phyloP scores from a whole-genome alignment of 768 basidiomycete genomes.

The Suillus spraguei region DNA sequence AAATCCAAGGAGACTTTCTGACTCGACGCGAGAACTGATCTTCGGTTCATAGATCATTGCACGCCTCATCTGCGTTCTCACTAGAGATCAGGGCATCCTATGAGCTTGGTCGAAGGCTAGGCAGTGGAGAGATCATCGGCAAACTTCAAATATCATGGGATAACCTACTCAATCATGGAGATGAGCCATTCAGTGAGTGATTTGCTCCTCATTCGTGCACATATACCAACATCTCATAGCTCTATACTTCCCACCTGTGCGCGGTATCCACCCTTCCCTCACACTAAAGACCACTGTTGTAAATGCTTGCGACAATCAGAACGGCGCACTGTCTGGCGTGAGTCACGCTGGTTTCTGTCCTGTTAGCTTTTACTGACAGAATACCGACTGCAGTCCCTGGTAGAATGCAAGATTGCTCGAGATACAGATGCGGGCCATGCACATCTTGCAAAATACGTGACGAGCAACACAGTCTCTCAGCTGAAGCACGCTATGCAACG shows the following conservation, averaged over 20 bases:
- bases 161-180: background rate
- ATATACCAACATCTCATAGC: background rate
- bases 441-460: background rate
- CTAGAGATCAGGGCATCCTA: background rate
- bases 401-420: background rate
- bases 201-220: background rate
- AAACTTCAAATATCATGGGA: background rate
- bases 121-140: background rate
- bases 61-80: background rate
- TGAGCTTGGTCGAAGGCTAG: background rate
- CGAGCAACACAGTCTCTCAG: background rate
- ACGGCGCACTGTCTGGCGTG: background rate
- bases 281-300: background rate
- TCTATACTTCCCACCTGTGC: background rate
- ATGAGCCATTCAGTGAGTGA: background rate
- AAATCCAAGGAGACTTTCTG: background rate
- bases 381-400: background rate
- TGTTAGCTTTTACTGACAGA: background rate
- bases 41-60: background rate
- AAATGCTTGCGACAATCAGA: background rate
- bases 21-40: background rate
- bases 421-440: background rate
- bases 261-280: background rate
- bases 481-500: background rate
- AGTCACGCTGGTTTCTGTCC: background rate